Base-by-base conservation (phyloP, 2,329 filamentous ascomycete species). In the Chaetomiaceae sp. region DNA sequence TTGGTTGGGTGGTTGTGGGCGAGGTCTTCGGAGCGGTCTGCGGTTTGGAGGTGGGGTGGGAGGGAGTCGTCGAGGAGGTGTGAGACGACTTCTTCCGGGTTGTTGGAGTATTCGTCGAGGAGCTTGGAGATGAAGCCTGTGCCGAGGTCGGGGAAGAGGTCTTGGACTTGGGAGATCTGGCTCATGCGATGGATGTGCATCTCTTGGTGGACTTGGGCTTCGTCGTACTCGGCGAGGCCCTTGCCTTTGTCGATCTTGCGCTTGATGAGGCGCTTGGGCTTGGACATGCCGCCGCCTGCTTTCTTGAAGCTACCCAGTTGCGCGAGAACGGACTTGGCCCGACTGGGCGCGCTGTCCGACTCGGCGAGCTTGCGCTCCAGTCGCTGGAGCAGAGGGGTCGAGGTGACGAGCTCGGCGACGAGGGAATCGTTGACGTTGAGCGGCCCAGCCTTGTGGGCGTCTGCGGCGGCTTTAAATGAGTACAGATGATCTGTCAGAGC, bases 101-200 rank as follows among this genome's bases (percentile, higher is more conserved):
- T 76, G 58, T 93, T 83, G 39, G 73, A 70, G 65, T 93, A 96
- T 63, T 88, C 83, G 60, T 92, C 86, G 20, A 96, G 75, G 9
- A 95, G 76, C 60, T 80, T 86, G 16, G 87, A 77, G 14, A 97
- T 74, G 63, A 96, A 97, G 0, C 79, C 87, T 4, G 87, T 85
- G 5, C 91, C 90, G 9, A 97, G 73, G 55, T 95, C 82, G 0
- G 92, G 89, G 63, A 97, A 96, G 0, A 97, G 74, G 63, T 99
- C 92, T 64, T 96, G 90, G n/a, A 99, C 78, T 65, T 95, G 89
- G 0, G 86, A 86, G 45, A 97, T 82, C 43, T 92, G 81, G 60
- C 86, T 91, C 81, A 95, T 86, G 37, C 77, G 83, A 67, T 96
- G 89, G 19, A 92, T 72, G 62, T 93, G 88, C 30, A 91, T 72